Base-by-base conservation (phyloP, 2,329 filamentous ascomycete genomes). In the Penicillium sclerotigenum region DNA sequence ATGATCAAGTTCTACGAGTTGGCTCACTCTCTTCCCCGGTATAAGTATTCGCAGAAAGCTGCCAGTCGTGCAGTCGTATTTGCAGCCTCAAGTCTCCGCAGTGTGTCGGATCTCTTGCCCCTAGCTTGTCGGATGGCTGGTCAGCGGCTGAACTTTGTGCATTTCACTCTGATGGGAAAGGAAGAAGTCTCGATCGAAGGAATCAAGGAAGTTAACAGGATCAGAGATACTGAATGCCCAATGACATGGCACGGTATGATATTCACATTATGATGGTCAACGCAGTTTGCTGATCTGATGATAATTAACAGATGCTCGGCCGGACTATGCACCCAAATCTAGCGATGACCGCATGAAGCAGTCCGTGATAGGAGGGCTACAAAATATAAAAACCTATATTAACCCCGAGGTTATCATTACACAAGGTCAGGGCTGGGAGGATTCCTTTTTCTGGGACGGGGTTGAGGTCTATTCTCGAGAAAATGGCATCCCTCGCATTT, bases 61-160 rank as follows among this genome's bases (percentile, higher is more conserved):
- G 82, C 82, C 48, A 91, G 91, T 66, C 60, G 50, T 47, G 61
- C 62, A 24, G 81, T 96, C 16, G 73, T 97, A 3, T 96, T 96
- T 69, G 87, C 87, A 5, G 86, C 89, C 4, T 87, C 89, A 0
- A 91, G 82, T 58, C 74, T 95, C 48, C 83, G 83, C 70, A 94
- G 90, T 68, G 84, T 86, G 16, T 82, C 89, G 0, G 82, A 83
- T 31, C 71, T 97, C 51, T 77, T 96, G 31, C 91, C 91, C 0
- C 79, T 96, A 68, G 90, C 92, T 6, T 97, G 94, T 72, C 84
- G 90, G 65, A 97, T 97, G 92, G 87, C 86, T 7, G 72, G 73
- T 22, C 81, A 86, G 72, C 80, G 83, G 54, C 79, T 82, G 56
- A 96, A 85, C 67, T 81, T 85, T 59, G 91, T 97, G 9, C 93